Conservation (phyloP, 441 rosid species). For the Brassica hybrid region DNA sequence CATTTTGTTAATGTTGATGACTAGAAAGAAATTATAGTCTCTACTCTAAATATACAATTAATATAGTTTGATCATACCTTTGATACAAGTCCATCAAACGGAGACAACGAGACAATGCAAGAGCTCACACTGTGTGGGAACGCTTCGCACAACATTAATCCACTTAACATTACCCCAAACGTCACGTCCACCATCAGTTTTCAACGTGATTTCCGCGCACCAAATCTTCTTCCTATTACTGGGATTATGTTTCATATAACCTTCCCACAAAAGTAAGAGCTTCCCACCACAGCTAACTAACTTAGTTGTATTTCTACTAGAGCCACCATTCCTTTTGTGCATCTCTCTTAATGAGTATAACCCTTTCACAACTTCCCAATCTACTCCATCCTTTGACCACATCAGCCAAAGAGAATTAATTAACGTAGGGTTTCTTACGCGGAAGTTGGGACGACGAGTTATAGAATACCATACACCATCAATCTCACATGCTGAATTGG, state of each 20-base stretch:
- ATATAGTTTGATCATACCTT: neutral
- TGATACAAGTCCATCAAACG: neutral
- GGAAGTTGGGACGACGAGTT: neutral
- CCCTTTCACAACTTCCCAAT: neutral
- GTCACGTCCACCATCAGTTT: neutral
- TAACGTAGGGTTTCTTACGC: neutral
- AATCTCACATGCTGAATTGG: neutral
- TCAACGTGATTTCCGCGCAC: conserved; percentile 1
- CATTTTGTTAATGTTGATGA: no score
- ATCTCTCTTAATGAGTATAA: neutral
- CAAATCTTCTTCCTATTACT: neutral
- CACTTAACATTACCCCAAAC: neutral
- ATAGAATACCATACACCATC: neutral
- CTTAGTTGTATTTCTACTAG: neutral
- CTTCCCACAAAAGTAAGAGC: neutral
- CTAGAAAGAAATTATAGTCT: neutral
- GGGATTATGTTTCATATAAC: neutral
- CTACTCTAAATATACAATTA: neutral
- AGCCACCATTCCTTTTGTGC: neutral
- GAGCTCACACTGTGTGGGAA: neutral
- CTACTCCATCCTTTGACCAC: neutral
- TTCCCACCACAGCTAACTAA: neutral
- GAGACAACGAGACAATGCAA: neutral
- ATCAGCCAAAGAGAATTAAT: neutral
- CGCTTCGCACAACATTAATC: neutral